Evolutionary conservation across 208 protist species (phyloP).

Genomic region (Vickermania ingenoplastis): DNA sequence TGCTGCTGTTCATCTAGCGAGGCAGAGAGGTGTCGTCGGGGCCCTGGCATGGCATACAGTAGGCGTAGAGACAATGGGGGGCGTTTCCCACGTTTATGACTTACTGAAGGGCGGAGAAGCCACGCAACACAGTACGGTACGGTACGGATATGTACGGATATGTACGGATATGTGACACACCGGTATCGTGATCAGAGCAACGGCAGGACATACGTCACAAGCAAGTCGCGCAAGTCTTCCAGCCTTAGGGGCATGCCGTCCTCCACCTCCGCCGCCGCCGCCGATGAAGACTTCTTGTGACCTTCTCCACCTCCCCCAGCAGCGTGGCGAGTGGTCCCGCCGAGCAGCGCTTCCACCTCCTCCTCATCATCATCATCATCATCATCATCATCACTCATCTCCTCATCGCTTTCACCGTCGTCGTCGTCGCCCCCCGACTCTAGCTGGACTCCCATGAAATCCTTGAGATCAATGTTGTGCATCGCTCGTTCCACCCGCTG

Average conservation of each 20-base stretch:
- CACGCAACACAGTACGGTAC: no score
- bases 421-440: slow-evolving; percentile 27
- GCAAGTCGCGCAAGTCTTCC: slow-evolving; percentile 20
- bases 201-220: slow-evolving; percentile 32
- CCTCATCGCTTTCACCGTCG: slow-evolving; percentile 17
- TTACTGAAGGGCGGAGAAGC: no score
- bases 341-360: slow-evolving; percentile 1
- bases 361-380: slow-evolving; percentile 18
- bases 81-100: no score
- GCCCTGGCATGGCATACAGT: no score
- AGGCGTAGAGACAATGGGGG: no score
- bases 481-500: slow-evolving; percentile 59
- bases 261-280: neutral
- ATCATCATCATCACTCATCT: slow-evolving; percentile 22
- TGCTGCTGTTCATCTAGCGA: no score
- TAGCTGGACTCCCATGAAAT: slow-evolving; percentile 5
- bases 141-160: no score
- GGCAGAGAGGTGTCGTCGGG: no score
- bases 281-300: neutral
- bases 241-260: slow-evolving; percentile 17
- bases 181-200: slow-evolving; percentile 26
- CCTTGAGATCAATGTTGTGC: slow-evolving; percentile 31
- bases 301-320: neutral
- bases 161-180: no score
- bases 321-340: neutral